A percentile compares a stretch with the other conserved stretches of the same genome.
Evolutionary conservation across 345 rosid species (phyloP).

Genomic region (Euphorbia peplus): DNA sequence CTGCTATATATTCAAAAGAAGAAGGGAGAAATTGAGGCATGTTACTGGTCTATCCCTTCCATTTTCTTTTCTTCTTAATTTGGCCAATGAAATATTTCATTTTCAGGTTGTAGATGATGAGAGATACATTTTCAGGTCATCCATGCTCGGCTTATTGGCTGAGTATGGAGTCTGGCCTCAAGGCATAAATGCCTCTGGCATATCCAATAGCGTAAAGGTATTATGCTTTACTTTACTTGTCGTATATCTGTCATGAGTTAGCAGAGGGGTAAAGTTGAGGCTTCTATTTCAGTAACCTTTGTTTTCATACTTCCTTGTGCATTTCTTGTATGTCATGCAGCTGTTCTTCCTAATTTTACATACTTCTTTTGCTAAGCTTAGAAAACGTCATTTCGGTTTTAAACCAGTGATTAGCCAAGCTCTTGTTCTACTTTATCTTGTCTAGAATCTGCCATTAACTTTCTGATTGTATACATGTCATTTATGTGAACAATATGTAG

Average conservation of each 20-base stretch:
- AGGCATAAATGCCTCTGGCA: conserved; percentile 62
- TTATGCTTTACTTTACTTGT: neutral
- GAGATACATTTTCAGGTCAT: conserved; percentile 72
- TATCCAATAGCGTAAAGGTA: conserved; percentile 77
- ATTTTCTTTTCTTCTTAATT: conserved; percentile 2
- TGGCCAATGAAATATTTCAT: neutral
- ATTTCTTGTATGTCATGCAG: neutral
- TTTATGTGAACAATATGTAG: neutral
- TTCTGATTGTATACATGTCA: neutral
- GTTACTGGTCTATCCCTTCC: neutral
- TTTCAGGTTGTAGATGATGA: conserved; percentile 78
- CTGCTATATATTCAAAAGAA: neutral
- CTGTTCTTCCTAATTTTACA: neutral
- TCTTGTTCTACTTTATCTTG: neutral
- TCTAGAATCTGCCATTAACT: neutral
- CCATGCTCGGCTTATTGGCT: conserved; percentile 81
- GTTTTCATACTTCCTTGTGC: no score
- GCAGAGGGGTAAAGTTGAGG: neutral
- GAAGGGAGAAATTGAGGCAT: neutral
- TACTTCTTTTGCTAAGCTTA: neutral
- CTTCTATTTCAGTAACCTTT: neutral
- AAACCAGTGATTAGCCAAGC: neutral
- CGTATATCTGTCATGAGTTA: neutral
- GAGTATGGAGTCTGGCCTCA: conserved; percentile 74
- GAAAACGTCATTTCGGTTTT: neutral